Conservation (phyloP, 192 early-diverging fungal species). For the Podila verticillata region DNA sequence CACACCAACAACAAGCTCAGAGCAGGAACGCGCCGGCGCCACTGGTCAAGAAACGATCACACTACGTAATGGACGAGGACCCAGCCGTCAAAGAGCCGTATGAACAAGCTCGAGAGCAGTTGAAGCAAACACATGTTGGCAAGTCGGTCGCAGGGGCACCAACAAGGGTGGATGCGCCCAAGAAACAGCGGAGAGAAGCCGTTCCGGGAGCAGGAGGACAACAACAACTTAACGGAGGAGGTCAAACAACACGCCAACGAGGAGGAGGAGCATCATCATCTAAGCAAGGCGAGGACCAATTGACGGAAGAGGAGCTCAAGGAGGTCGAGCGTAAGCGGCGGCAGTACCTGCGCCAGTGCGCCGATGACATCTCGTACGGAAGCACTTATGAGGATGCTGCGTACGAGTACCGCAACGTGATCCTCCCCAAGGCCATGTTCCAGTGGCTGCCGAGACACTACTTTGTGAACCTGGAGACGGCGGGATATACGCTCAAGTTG, state of each 20-base stretch:
- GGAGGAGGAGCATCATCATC: background rate
- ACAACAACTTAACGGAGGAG: background rate
- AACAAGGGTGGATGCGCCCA: background rate
- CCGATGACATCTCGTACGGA: slow-evolving; percentile 19
- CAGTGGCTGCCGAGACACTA: background rate
- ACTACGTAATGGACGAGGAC: background rate
- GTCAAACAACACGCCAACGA: background rate
- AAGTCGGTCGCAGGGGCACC: background rate
- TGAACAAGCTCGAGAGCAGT: background rate
- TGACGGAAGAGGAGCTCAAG: slow-evolving; percentile 1
- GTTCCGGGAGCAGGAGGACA: too few species aligned
- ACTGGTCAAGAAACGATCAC: background rate
- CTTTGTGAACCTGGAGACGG: background rate
- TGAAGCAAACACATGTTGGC: background rate
- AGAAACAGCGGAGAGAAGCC: too few species aligned
- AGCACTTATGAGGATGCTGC: slow-evolving; percentile 13
- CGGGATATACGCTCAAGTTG: background rate
- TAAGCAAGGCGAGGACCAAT: background rate
- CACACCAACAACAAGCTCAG: slow-evolving; percentile 2
- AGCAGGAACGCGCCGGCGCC: background rate
- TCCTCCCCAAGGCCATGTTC: slow-evolving; percentile 24
- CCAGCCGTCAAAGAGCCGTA: background rate
- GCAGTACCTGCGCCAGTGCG: background rate
- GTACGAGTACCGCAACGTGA: slow-evolving; percentile 44
- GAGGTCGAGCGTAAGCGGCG: background rate